Conservation (phyloP, 306 rosid species). For the Ochetophila trinervis region DNA sequence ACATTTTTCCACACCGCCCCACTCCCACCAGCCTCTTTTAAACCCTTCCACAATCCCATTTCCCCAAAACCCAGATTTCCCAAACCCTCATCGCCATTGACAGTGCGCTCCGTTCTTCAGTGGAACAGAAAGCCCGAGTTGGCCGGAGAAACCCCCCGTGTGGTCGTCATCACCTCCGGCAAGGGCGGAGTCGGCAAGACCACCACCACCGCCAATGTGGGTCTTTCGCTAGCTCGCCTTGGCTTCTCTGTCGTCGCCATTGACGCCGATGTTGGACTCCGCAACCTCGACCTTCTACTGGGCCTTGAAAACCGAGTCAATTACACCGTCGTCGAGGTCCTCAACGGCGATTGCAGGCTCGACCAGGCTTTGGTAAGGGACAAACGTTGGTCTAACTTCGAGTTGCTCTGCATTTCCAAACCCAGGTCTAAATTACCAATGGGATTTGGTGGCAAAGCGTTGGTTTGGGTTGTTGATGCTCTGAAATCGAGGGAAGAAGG, state of each 20-base stretch:
- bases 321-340: conserved; percentile 86
- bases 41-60: conserved; percentile 28
- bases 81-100: background rate
- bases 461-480: conserved; percentile 91
- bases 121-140: conserved; percentile 90
- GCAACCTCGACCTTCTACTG: conserved; percentile 93
- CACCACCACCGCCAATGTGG: conserved; percentile 90
- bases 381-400: conserved; percentile 95
- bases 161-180: conserved; percentile 86
- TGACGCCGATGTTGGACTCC: conserved; percentile 94
- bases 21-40: conserved; percentile 22
- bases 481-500: conserved; percentile 61
- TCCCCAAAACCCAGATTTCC: conserved; percentile 30
- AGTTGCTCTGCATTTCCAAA: conserved; percentile 86
- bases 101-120: conserved; percentile 57
- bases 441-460: conserved; percentile 89
- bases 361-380: conserved; percentile 95
- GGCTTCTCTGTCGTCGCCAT: conserved; percentile 97
- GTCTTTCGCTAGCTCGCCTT: conserved; percentile 88
- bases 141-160: conserved; percentile 89
- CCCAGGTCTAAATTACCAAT: conserved; percentile 86
- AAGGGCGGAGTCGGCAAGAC: conserved; percentile 96
- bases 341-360: conserved; percentile 91
- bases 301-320: conserved; percentile 97
- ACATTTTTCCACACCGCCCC: conserved; percentile 23